Base-by-base conservation (phyloP, 2,329 filamentous ascomycete genomes). In the Colletotrichum tropicale region DNA sequence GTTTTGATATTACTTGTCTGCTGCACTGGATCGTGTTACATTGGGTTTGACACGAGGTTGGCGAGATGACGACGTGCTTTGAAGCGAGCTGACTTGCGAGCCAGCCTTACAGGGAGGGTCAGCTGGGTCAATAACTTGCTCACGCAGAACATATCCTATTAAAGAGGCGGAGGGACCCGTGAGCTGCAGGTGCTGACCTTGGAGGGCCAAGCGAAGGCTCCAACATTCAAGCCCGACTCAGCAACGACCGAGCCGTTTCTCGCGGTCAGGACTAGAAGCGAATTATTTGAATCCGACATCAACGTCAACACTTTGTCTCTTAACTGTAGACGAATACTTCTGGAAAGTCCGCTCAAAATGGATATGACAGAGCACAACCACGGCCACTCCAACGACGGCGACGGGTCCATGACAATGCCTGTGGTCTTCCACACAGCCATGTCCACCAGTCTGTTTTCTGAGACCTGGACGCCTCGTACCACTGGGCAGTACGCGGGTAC, bases 381-480 rank as follows among this genome's bases (percentile, higher is more conserved):
- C 55, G 3, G 43, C 60, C 38, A 69, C 26, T 36, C 21, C 28
- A 2, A 28, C 16, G 3, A 7, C 2, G 43, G 43, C 43, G n/a
- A 52, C 43, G 34, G 9, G 34, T 21, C 67, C 1, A 66, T 38
- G 43, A 34, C 48, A 13, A 75, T 66, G 71, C 66, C 66, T 9
- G 65, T 76, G 15, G 38, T 76, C 43, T 76, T 75, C 34, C 75
- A 76, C 26, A 70, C 60, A 28, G 43, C 43, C 18, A 74, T 65
- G 66, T 36, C 55, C 24, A 62, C 67, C 30, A 16, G 66, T 34
- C 34, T 70, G 15, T 43, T 70, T 13, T 38, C 43, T 7, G 55
- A 70, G 32, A 56, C 55, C 8, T 73, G 71, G 71, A 64, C 56
- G 0, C 66, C 21, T 15, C 64, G 12, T 12, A 69, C 62, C 12